These are phyloP conservation scores for Stereocaulon alpinum DNA, from an alignment of 495 filamentous ascomycete species.

Conservation along the genomic window DNA sequence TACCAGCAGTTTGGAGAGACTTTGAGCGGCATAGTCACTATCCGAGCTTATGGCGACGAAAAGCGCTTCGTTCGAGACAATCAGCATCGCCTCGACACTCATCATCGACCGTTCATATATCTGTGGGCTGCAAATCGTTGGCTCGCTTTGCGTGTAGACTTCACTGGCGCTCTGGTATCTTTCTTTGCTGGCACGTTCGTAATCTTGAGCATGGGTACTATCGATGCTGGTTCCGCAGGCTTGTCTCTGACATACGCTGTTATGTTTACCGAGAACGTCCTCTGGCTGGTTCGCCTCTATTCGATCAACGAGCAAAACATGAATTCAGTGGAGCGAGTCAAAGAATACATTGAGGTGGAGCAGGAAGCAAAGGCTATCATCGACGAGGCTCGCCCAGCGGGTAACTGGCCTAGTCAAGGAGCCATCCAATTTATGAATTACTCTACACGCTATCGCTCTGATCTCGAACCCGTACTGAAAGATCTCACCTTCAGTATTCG, in stretches of 20 bases:
- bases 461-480: conserved; percentile 77
- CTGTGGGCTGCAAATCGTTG: conserved; percentile 97
- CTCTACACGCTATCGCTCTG: conserved; percentile 76
- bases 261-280: conserved; percentile 90
- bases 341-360: conserved; percentile 93
- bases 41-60: conserved; percentile 93
- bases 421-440: conserved; percentile 81
- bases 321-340: conserved; percentile 98
- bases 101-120: conserved; percentile 89
- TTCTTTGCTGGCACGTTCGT: conserved; percentile 95
- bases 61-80: conserved; percentile 91
- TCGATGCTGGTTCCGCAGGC: conserved; percentile 91
- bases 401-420: conserved; percentile 78
- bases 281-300: conserved; percentile 96
- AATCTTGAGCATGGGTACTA: conserved; percentile 66
- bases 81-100: conserved; percentile 74
- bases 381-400: conserved; percentile 62
- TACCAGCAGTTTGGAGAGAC: conserved; percentile 99
- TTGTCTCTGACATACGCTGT: conserved; percentile 96
- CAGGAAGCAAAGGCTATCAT: conserved; percentile 79
- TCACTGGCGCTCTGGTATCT: conserved; percentile 80
- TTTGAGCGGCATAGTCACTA: conserved; percentile 89
- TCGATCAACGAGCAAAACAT: conserved; percentile 96
- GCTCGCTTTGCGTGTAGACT: conserved; percentile 87
- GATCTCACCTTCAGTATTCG: conserved; percentile 78